phyloP scores from a whole-genome alignment of 352 stramenopile genomes.

The Detonula confervacea region DNA sequence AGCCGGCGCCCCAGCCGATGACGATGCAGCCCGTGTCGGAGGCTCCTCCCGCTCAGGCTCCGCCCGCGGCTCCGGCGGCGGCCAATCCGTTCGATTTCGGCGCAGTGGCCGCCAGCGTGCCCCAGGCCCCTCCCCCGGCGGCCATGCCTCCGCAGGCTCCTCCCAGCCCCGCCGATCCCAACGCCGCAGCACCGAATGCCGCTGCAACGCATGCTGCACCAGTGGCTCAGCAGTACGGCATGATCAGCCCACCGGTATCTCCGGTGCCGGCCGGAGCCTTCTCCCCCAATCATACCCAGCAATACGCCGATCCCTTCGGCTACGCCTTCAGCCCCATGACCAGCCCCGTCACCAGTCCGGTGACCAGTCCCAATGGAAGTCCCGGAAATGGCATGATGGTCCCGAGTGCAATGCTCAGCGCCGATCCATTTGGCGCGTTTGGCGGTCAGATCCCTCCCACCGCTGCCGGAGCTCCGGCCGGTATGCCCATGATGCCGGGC shows the following conservation, averaged over 20 bases:
- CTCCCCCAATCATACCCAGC: conserved; percentile 9
- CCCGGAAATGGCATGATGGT: neutral
- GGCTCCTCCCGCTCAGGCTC: neutral
- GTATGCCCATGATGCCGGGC: conserved; percentile 17
- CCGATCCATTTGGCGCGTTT: conserved; percentile 5
- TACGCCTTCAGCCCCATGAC: conserved; percentile 39
- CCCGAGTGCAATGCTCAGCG: neutral
- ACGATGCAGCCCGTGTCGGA: neutral
- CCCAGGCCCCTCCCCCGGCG: conserved; percentile 1
- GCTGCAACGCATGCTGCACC: conserved; percentile 3
- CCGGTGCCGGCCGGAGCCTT: neutral
- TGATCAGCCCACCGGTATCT: neutral
- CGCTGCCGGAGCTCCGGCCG: neutral
- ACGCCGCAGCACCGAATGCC: neutral
- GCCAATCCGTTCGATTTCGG: conserved; percentile 34
- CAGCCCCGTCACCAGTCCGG: conserved; percentile 9
- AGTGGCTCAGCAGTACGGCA: neutral
- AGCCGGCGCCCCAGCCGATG: neutral
- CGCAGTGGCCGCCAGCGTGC: conserved; percentile 22
- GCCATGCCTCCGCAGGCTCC: conserved; percentile 5
- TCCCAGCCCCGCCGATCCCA: neutral
- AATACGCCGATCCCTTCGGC: conserved; percentile 32
- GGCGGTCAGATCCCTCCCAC: conserved; percentile 8
- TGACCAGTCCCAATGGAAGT: neutral
- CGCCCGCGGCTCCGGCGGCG: too few relatives aligned